Evolutionary conservation across 495 filamentous ascomycete genomes (phyloP), one percentile per base, ranked within the genome.

Genomic region (Penicillium cataractarum): DNA sequence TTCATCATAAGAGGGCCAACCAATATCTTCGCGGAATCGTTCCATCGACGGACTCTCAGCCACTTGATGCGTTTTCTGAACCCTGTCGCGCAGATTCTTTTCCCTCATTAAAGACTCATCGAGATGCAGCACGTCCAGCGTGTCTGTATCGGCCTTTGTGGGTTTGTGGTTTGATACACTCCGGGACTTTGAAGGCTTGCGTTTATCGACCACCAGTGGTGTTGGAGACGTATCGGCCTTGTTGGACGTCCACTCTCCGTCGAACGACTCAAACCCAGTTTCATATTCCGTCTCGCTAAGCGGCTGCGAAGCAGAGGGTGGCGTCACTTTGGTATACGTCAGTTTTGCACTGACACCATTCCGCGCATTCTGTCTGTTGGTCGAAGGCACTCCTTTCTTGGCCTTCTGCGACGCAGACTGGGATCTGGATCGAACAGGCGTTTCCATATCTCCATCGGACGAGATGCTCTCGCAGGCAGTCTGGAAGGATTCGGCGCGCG

Each of bases 401-500:
- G 67, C 63, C 12, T 70, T 71, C 42, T 69, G 75, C 17, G 69
- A 55, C 8, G 65, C 44, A 2, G 67, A 67, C 40, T 63, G 71
- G 22, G 71, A 64, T 33, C 83, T 26, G 35, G 54, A 82, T 33
- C 51, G 84, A 57, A 69, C 68, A 4, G 83, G 78, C 1, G 80
- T 80, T 35, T 84, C 76, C 4, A 83, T 84, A 29, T 89, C 88
- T 35, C 83, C 86, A 57, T 90, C 88, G 0, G 87, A 86, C 3
- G 83, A 85, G 24, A 82, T 78, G 10, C 78, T 83, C 70, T 93
- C 90, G 24, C 76, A 80, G 13, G 90, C 90, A 0, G 90, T 93
- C 60, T 79, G 86, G 66, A 92, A 93, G 4, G 90, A 92, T 31
- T 92, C 87, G 22, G 86, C 80, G 19, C 87, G 84, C 46, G 88